phyloP scores from a whole-genome alignment of 2,329 filamentous ascomycete genomes.

The Aspergillus ustus region DNA sequence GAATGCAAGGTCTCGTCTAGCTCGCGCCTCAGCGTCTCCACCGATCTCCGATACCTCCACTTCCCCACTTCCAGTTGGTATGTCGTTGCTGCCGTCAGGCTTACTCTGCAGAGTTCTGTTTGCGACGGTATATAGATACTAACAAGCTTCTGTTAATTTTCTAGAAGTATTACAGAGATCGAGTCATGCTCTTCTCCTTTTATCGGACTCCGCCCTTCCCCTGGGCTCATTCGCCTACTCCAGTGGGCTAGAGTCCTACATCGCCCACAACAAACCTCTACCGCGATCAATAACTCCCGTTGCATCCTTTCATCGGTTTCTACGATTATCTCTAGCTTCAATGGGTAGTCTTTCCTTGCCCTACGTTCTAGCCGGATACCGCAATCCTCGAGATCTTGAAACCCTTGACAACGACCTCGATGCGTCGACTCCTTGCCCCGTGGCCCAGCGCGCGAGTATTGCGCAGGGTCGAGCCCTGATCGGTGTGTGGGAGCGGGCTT shows the following conservation, averaged over 20 bases:
- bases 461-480: conserved; percentile 65
- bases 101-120: background rate
- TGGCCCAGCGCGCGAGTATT: conserved; percentile 64
- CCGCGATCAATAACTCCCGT: conserved; percentile 36
- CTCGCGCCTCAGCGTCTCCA: conserved; percentile 17
- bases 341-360: conserved; percentile 64
- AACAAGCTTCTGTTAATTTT: background rate
- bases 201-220: conserved; percentile 67
- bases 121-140: background rate
- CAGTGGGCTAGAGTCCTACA: conserved; percentile 66
- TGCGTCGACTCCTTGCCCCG: conserved; percentile 65
- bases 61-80: conserved; percentile 17
- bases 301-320: conserved; percentile 58
- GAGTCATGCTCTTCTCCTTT: conserved; percentile 62
- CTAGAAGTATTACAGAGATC: conserved; percentile 19
- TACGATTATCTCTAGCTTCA: conserved; percentile 61
- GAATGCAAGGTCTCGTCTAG: conserved; percentile 50
- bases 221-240: conserved; percentile 70
- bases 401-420: conserved; percentile 39
- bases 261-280: conserved; percentile 59
- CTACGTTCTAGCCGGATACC: conserved; percentile 61
- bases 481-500: conserved; percentile 63
- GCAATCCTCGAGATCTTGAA: conserved; percentile 41
- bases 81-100: background rate
- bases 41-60: background rate